Conservation (phyloP, 768 basidiomycete genomes). For the Lactarius vividus region DNA sequence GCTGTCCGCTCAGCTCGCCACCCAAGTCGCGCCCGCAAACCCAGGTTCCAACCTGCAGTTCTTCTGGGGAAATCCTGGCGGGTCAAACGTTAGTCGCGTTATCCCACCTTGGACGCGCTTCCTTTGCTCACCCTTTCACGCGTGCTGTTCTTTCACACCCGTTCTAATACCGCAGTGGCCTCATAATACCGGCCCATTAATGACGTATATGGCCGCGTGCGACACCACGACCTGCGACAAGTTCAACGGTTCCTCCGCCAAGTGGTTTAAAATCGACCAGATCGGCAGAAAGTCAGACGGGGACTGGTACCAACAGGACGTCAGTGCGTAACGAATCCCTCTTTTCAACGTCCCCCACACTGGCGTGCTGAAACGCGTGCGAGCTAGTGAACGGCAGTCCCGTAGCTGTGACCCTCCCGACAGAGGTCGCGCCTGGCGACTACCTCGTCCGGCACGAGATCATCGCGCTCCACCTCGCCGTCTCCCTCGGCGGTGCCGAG, state of each 20-base stretch:
- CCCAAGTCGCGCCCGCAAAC: slow-evolving; percentile 50
- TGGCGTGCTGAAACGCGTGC: too few species aligned
- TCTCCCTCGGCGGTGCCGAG: slow-evolving; percentile 60
- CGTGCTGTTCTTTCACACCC: neutral
- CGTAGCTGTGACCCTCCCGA: slow-evolving; percentile 35
- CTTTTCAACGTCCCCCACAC: too few species aligned
- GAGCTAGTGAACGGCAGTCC: slow-evolving; percentile 31
- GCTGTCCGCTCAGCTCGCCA: slow-evolving; percentile 45
- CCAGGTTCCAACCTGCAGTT: slow-evolving; percentile 54
- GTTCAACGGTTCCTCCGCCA: slow-evolving; percentile 56
- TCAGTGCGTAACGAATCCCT: slow-evolving; percentile 29
- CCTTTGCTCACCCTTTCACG: neutral
- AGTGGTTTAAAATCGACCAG: slow-evolving; percentile 66
- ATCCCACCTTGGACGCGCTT: neutral
- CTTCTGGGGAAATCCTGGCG: slow-evolving; percentile 48
- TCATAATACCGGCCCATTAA: slow-evolving; percentile 64
- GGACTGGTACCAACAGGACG: slow-evolving; percentile 34
- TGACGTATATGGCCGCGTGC: slow-evolving; percentile 74
- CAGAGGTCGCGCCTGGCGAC: slow-evolving; percentile 58
- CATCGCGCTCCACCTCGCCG: slow-evolving; percentile 70
- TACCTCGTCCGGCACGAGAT: slow-evolving; percentile 81
- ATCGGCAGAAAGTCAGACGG: slow-evolving; percentile 31
- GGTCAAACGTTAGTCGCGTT: slow-evolving; percentile 29
- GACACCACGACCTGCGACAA: slow-evolving; percentile 51
- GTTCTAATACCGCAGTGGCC: slow-evolving; percentile 40